Evolutionary conservation across 106 monocot species (phyloP), one percentile per base, ranked within the genome.

Genomic region (Xerophyta viscosa): DNA sequence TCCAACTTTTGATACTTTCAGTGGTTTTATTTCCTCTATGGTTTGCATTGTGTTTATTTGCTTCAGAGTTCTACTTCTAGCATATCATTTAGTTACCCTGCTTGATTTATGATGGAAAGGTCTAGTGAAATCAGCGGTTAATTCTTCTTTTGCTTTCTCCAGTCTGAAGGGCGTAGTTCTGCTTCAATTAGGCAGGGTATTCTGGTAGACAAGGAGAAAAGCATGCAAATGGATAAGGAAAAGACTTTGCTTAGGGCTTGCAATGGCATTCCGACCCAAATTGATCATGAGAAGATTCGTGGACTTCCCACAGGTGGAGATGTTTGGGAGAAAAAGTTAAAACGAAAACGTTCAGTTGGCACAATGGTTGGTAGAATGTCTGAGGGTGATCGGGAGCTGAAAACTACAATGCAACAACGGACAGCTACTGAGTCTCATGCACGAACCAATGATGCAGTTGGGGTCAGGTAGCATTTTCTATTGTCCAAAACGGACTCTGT

Each of bases 271-370:
- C 31, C 48, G 42, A 58, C 60, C 44, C 46, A 53, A 12, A 29
- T 37, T 31, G 79, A 85, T n/a, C n/a, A n/a, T 45, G 84, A 84
- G 19, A 87, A 87, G 64, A 60, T 66, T 12, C 62, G 65, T 48
- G 81, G 68, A 13, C 72, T 84, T 30, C 45, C 94, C 45, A 58
- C 76, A 61, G 88, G 78, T 19, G 71, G 76, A 20, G 83, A 94
- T 60, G 79, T 71, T 1, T 84, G 80, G 83, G 83, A 88, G 20
- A 93, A 78, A 71, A 93, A 79, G 47, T 42, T 82, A 65, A 86
- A 78, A 63, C 62, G 75, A 20, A 91, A 81, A 56, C 81, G 86
- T 31, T 91, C 91, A 52, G 63, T 77, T 27, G 78, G 85, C n/a
- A 62, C 74, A 52, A 63, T 74, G 57, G 71, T 56, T 47, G 58